Percentiles rank a stretch among this genome's conserved stretches.
These are phyloP conservation scores for Trametes cubensis DNA, from an alignment of 768 basidiomycete species.

Conservation along the genomic window DNA sequence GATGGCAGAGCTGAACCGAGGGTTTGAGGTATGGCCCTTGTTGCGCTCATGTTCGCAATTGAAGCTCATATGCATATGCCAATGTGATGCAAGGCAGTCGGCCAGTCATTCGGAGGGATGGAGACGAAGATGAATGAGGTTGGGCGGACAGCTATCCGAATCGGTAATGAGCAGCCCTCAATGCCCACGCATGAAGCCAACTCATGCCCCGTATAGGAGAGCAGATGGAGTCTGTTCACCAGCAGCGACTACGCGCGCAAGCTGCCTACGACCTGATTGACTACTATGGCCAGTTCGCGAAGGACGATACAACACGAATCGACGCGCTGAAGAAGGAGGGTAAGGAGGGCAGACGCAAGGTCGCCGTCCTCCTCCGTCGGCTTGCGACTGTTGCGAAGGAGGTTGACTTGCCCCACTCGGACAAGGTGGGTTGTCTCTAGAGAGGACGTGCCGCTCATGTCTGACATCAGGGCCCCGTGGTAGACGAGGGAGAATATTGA, in stretches of 20 bases:
- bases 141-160: slow-evolving; percentile 89
- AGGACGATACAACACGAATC: slow-evolving; percentile 72
- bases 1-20: slow-evolving; percentile 89
- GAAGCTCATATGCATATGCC: neutral
- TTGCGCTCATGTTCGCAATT: neutral
- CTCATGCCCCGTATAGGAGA: slow-evolving; percentile 59
- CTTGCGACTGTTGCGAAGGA: slow-evolving; percentile 90
- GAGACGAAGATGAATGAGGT: slow-evolving; percentile 92
- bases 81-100: slow-evolving; percentile 64
- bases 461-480: neutral
- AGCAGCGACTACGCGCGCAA: slow-evolving; percentile 89
- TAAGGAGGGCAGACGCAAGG: slow-evolving; percentile 82
- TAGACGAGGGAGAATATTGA: slow-evolving; percentile 92
- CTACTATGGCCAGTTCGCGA: slow-evolving; percentile 90
- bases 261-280: slow-evolving; percentile 93
- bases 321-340: slow-evolving; percentile 87
- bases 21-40: slow-evolving; percentile 76
- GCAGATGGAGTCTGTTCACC: slow-evolving; percentile 92
- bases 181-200: too few species aligned
- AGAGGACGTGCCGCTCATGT: neutral
- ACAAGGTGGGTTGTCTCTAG: slow-evolving; percentile 53
- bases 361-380: slow-evolving; percentile 84
- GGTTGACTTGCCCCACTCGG: slow-evolving; percentile 83
- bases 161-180: slow-evolving; percentile 55
- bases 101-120: slow-evolving; percentile 85